Evolutionary conservation across 108 stramenopile species (phyloP).

Genomic region (Nannochloropsis salina): DNA sequence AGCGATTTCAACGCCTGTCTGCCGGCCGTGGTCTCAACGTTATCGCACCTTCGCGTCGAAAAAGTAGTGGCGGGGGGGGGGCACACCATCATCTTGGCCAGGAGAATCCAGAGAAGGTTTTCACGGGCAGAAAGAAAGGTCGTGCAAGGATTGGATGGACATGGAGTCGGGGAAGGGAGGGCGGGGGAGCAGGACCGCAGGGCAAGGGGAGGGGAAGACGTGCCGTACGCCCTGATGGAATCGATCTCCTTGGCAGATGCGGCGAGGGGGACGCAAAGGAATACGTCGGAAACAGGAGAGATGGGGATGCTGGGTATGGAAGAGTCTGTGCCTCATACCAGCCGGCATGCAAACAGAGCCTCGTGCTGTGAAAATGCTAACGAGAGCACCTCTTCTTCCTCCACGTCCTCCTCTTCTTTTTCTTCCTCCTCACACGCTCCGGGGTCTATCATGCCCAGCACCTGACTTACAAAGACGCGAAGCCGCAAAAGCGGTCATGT

Average conservation of each 20-base stretch:
- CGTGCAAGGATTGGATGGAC: not conserved
- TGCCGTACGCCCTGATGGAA: not conserved
- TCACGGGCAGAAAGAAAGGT: not conserved
- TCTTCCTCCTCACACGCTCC: not conserved
- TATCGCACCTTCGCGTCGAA: slow-evolving; percentile 23
- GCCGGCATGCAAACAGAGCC: not conserved
- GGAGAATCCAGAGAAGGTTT: not conserved
- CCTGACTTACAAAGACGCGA: not conserved
- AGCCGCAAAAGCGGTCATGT: too few species aligned
- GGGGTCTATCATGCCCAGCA: not conserved
- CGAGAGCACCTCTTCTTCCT: not conserved
- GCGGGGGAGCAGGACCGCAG: not conserved
- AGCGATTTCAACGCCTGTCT: slow-evolving; percentile 35
- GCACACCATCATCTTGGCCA: slow-evolving; percentile 33
- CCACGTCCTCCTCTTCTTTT: slow-evolving; percentile 1
- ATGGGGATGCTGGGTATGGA: not conserved
- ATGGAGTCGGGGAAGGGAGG: not conserved
- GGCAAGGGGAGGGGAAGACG: not conserved
- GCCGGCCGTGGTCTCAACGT: slow-evolving; percentile 31
- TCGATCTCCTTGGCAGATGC: not conserved
- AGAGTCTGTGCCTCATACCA: not conserved
- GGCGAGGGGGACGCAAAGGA: not conserved
- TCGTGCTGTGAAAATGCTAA: not conserved
- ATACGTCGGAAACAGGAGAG: not conserved
- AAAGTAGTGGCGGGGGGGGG: slow-evolving; percentile 31